Percentiles rank a stretch among this genome's conserved stretches.
Evolutionary conservation across 2,329 filamentous ascomycete genomes (phyloP).

Genomic region (Microsporum ferrugineum): DNA sequence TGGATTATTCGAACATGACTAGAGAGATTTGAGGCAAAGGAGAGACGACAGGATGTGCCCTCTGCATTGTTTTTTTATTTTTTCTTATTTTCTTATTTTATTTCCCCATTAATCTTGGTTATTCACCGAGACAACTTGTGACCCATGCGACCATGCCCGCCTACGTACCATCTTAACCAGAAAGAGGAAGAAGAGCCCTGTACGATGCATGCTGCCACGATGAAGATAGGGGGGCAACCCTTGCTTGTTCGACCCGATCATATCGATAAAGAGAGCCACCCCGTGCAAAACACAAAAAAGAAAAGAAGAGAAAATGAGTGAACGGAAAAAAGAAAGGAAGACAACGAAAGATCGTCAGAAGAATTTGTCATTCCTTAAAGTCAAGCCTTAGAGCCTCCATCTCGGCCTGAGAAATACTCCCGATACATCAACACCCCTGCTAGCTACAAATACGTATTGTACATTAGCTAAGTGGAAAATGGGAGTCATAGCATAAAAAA

Average conservation of each 20-base stretch:
- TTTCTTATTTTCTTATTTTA: not conserved
- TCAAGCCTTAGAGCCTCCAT: not conserved
- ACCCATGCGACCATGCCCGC: not conserved
- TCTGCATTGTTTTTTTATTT: too few relatives aligned
- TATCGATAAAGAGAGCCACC: not conserved
- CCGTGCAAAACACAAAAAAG: not conserved
- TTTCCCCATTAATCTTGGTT: not conserved
- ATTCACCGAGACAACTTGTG: not conserved
- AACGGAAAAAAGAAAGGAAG: not conserved
- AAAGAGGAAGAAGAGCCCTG: not conserved
- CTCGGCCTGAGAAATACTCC: not conserved
- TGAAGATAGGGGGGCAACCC: not conserved
- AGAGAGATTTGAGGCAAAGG: not conserved
- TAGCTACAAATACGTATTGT: not conserved
- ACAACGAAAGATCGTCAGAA: not conserved
- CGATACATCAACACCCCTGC: not conserved
- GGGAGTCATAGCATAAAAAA: not conserved
- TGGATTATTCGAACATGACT: slow-evolving; percentile 1
- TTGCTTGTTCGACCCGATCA: not conserved
- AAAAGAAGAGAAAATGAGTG: not conserved
- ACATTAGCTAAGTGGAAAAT: not conserved
- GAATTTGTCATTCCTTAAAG: not conserved
- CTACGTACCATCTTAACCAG: not conserved
- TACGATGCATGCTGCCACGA: not conserved
- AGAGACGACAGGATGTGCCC: not conserved